Base-by-base conservation (phyloP, 805 yeast species). In the Spathaspora boniae region DNA sequence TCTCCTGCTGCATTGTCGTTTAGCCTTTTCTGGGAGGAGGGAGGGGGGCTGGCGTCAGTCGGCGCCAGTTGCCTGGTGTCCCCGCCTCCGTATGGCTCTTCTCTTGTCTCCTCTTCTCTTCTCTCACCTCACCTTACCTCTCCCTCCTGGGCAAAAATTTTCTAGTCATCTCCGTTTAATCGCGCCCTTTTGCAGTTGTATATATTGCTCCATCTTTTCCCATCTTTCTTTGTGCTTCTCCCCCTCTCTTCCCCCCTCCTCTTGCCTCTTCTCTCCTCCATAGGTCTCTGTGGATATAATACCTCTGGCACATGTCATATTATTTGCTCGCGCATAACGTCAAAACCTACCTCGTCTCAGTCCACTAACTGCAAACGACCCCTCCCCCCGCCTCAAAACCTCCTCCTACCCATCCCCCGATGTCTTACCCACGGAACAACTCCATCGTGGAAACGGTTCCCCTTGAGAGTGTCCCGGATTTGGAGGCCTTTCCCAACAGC, bases 341-440 rank as follows among this genome's bases (percentile, higher is more conserved):
- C 16, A 41, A 37, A 31, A 23, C 39, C 15, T 41, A 41, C 17
- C 38, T 41, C 19, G 38, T 35, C 34, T 32, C 44, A 16, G 39
- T 41, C 18, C 32, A 32, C 26, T 36, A 26, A 31, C n/a, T 24
- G 14, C 25, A 22, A 22, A 22, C 11, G 17, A 7, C 7, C 7
- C 29, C 26, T 19, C 28, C 23, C 21, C 30, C 20, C 12, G 11
- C 3, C 19, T 24, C 5, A 12, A 9, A 33, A 31, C 22, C 28
- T 4, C 16, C 18, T 29, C 9, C 9, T 8, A 22, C 12, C 4
- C 19, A 22, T 9, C 5, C 16, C n/a, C 14, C 18, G 26, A 6
- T 23, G 16, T 4, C n/a, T n/a, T n/a, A n/a, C n/a, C n/a, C n/a
- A n/a, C n/a, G n/a, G n/a, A 16, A 14, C 5, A 21, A 37, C 14